Evolutionary conservation across 768 basidiomycete species (phyloP), one percentile per base, ranked within the genome.

Genomic region (Suillus luteus): DNA sequence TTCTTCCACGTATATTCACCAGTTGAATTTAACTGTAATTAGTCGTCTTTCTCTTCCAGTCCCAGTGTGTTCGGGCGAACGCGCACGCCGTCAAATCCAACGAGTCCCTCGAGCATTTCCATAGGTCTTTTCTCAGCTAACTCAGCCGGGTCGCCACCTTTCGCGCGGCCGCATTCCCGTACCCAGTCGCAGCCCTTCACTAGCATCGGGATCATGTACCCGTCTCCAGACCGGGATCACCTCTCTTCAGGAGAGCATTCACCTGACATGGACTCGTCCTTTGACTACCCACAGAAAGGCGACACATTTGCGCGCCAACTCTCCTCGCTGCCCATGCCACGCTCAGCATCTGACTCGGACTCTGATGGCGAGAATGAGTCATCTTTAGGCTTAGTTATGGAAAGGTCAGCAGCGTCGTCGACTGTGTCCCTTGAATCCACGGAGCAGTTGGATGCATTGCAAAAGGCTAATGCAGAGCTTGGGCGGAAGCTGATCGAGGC

Each of bases 1-100:
- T 33, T 37, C 17, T 33, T 40, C 46, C 24, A 48, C n/a, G 38
- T 52, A 15, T 48, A 19, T 24, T 10, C 17, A 41, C 17, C 31
- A 66, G 14, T 33, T 57, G 65, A 55, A 55, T 33, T 59, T 59
- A 61, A 24, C 60, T n/a, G 19, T 41, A 62, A 43, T 9, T 63
- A 78, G 80, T 82, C 78, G 35, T 55, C 74, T 17, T 57, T 54
- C 54, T 73, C 76, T 59, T 73, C 80, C 54, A 70, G 80, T 74
- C 80, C 84, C 19, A 73, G 75, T 44, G 67, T 80, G 4, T 88
- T 81, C 71, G 76, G 77, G 31, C 86, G 87, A 14, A 76, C 79
- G 38, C 87, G 90, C 61, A 82, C 87, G 2, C 89, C 90, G 1
- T 93, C 92, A 24, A 91, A 90, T 67, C 91, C 92, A 7, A 82